Conservation (phyloP, 805 yeast genomes). For the Kuraishia ogatae region DNA sequence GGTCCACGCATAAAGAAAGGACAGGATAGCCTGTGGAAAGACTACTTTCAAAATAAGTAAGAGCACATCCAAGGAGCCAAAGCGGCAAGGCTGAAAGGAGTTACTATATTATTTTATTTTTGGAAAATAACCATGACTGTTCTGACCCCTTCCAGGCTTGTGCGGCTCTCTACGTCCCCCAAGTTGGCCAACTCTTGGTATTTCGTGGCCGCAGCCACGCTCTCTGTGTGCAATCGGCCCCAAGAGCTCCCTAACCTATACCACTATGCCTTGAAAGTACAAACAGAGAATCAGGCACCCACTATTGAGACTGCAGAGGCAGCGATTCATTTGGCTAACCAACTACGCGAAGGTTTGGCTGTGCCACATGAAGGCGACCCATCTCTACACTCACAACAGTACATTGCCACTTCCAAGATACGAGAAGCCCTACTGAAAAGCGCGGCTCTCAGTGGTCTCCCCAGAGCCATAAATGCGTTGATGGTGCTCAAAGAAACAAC, state of each 20-base stretch:
- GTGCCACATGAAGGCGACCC: neutral
- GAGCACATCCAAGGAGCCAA: neutral
- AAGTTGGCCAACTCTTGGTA: slow-evolving; percentile 59
- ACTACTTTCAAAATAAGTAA: too few species aligned
- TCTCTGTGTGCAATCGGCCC: slow-evolving; percentile 77
- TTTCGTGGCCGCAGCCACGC: slow-evolving; percentile 68
- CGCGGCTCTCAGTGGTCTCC: slow-evolving; percentile 75
- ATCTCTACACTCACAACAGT: neutral
- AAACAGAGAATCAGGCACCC: slow-evolving; percentile 8
- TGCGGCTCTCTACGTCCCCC: slow-evolving; percentile 40
- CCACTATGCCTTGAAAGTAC: slow-evolving; percentile 47
- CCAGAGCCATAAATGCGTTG: slow-evolving; percentile 75
- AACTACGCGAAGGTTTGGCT: slow-evolving; percentile 14
- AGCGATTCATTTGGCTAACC: slow-evolving; percentile 25
- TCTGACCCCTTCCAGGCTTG: slow-evolving; percentile 49
- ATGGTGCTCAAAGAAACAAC: slow-evolving; percentile 56
- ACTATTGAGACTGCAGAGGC: slow-evolving; percentile 8
- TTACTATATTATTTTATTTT: too few species aligned
- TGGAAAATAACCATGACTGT: slow-evolving; percentile 12
- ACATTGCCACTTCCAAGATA: slow-evolving; percentile 28
- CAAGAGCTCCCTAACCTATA: slow-evolving; percentile 69
- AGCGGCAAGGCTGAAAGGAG: too few species aligned
- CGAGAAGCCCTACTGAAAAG: slow-evolving; percentile 76
- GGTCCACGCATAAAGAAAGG: neutral
- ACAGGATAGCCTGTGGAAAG: neutral